Conservation (phyloP, 2,329 filamentous ascomycete genomes). For the Emergomyces orientalis region DNA sequence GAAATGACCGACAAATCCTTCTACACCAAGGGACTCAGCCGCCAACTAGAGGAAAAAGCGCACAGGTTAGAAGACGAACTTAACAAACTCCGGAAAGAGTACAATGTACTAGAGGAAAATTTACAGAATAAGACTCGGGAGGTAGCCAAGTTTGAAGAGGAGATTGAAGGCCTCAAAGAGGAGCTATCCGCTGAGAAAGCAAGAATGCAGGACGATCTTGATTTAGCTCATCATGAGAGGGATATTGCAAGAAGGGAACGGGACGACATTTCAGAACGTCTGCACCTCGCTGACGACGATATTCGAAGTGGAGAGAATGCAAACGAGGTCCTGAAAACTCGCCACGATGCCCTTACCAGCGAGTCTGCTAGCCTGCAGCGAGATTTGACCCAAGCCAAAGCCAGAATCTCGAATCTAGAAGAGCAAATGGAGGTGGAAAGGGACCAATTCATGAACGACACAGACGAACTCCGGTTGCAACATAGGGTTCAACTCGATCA, state of each 20-base stretch:
- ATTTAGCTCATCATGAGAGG: conserved; percentile 35
- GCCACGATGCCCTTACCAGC: conserved; percentile 56
- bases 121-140: conserved; percentile 37
- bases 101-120: conserved; percentile 36
- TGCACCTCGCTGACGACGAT: conserved; percentile 52
- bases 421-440: conserved; percentile 45
- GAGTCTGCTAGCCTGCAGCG: conserved; percentile 60
- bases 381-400: conserved; percentile 46
- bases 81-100: conserved; percentile 42
- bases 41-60: conserved; percentile 65
- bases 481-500: conserved; percentile 48
- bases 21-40: conserved; percentile 61
- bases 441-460: conserved; percentile 50
- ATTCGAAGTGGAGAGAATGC: conserved; percentile 50
- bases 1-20: conserved; percentile 73
- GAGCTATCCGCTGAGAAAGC: conserved; percentile 31
- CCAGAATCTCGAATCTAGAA: conserved; percentile 40
- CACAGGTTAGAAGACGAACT: conserved; percentile 58
- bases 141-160: conserved; percentile 30
- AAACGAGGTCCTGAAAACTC: conserved; percentile 59
- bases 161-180: conserved; percentile 32
- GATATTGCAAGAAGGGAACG: conserved; percentile 40
- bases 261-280: conserved; percentile 34
- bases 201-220: conserved; percentile 36
- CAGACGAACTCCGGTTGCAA: conserved; percentile 49